These are phyloP conservation scores for Solanum pennellii DNA, from an alignment of 257 asterid species.

Conservation along the genomic window DNA sequence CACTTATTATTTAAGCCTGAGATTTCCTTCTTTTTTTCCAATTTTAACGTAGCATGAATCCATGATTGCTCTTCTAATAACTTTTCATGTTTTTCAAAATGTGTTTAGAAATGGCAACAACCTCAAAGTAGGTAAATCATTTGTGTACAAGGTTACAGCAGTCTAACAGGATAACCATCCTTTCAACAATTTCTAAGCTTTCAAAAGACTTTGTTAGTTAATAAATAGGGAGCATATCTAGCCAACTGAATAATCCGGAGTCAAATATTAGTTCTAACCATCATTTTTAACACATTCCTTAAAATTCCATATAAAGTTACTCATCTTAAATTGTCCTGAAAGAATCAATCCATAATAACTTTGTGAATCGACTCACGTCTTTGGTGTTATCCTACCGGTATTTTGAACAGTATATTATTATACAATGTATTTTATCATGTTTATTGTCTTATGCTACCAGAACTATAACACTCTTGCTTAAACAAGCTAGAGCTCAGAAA, in stretches of 20 bases:
- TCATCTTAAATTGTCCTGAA: background rate
- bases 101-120: background rate
- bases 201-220: background rate
- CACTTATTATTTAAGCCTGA: background rate
- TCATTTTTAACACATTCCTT: background rate
- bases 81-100: too few relatives aligned
- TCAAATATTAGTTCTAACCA: background rate
- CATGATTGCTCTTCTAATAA: background rate
- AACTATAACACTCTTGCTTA: background rate
- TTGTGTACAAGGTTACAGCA: background rate
- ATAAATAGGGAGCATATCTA: background rate
- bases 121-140: background rate
- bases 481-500: background rate
- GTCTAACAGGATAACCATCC: background rate
- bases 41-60: background rate
- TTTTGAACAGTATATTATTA: background rate
- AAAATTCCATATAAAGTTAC: background rate
- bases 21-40: too few relatives aligned
- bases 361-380: background rate
- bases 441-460: background rate
- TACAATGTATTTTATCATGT: background rate
- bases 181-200: background rate
- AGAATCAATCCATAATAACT: background rate
- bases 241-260: background rate
- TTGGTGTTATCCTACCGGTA: background rate